Conservation (phyloP, 139 green algal species). For the Coccomyxa sp. region DNA sequence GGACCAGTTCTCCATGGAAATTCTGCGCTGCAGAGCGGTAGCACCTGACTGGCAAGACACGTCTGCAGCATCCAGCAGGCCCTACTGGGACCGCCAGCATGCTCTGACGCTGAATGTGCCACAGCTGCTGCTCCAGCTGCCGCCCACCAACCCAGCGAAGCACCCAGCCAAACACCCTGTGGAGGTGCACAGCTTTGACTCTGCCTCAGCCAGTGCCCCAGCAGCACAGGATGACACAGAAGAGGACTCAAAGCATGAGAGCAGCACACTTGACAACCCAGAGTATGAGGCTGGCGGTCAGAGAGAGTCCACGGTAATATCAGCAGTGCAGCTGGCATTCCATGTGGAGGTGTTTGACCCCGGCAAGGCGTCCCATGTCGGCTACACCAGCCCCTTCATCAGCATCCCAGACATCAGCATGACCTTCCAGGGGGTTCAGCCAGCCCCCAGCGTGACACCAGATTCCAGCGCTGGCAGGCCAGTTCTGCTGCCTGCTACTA, state of each 20-base stretch:
- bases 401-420: not conserved
- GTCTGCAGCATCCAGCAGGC: not conserved
- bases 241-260: not conserved
- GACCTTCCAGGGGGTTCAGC: not conserved
- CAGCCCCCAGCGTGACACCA: not conserved
- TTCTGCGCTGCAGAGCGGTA: constrained; percentile 13
- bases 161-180: constrained; percentile 12
- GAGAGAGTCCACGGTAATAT: not conserved
- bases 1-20: constrained; percentile 18
- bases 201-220: not conserved
- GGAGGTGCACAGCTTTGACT: not conserved
- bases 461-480: not conserved
- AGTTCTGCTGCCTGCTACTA: not conserved
- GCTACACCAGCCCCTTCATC: not conserved
- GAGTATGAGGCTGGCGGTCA: not conserved
- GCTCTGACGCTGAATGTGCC: constrained; percentile 27
- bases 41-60: constrained; percentile 6
- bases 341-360: constrained; percentile 1
- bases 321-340: not conserved
- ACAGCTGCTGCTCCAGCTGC: constrained; percentile 34
- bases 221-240: not conserved
- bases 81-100: constrained; percentile 8
- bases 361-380: not conserved
- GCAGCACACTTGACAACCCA: not conserved
- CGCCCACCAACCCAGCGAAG: constrained; percentile 7